A percentile compares a stretch with the other conserved stretches of the same genome.
These are phyloP conservation scores for Primulina huaijiensis DNA, from an alignment of 257 asterid species.

Conservation along the genomic window DNA sequence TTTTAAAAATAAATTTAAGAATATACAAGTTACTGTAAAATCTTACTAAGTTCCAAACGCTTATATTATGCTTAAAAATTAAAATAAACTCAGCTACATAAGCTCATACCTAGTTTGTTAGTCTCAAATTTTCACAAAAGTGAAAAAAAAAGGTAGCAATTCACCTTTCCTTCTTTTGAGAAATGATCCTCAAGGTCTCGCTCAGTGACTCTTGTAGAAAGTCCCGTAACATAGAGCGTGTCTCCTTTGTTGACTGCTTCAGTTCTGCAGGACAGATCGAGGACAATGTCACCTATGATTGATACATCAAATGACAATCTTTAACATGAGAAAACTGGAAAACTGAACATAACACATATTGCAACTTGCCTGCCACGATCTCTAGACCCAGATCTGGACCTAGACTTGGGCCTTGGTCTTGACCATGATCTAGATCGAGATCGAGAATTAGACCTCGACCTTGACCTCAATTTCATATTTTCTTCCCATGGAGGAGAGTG, in stretches of 20 bases:
- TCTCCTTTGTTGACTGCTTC: constrained; percentile 67
- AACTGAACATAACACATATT: not conserved
- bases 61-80: not conserved
- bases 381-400: constrained; percentile 61
- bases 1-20: not conserved
- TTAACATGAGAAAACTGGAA: constrained; percentile 1
- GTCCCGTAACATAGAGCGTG: constrained; percentile 91
- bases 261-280: constrained; percentile 33
- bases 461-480: constrained; percentile 58
- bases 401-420: constrained; percentile 47
- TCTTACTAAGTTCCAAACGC: not conserved
- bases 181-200: constrained; percentile 98
- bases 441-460: constrained; percentile 38
- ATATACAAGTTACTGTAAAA: not conserved
- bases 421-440: constrained; percentile 62
- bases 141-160: not conserved
- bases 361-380: constrained; percentile 65
- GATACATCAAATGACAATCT: constrained; percentile 5
- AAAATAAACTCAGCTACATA: not conserved
- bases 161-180: constrained; percentile 90
- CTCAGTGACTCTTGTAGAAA: constrained; percentile 90
- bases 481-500: constrained; percentile 78
- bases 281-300: not conserved
- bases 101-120: constrained; percentile 8
- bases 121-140: not conserved